A percentile compares a stretch with the other conserved stretches of the same genome.
phyloP scores from a whole-genome alignment of 768 basidiomycete species.

The Mycena epipterygia region DNA sequence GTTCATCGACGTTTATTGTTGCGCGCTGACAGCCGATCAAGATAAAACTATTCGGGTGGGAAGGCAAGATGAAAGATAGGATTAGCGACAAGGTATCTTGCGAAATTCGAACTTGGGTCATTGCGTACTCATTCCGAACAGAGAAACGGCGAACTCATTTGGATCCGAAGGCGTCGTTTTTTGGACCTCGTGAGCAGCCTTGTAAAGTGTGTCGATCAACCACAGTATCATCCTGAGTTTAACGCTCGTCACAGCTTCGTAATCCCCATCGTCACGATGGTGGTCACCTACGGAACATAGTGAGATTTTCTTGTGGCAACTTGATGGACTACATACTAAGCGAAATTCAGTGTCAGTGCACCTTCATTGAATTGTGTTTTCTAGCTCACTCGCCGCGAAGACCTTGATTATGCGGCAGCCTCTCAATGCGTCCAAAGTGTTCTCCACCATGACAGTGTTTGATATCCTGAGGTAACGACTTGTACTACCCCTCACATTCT shows the following conservation, averaged over 20 bases:
- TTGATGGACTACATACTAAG: conserved; percentile 42
- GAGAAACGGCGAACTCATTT: conserved; percentile 61
- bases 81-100: conserved; percentile 58
- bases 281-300: conserved; percentile 60
- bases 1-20: background rate
- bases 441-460: conserved; percentile 71
- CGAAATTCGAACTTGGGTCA: conserved; percentile 20
- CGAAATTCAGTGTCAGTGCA: conserved; percentile 47
- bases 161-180: conserved; percentile 56
- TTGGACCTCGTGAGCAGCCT: conserved; percentile 52
- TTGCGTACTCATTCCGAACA: conserved; percentile 42
- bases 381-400: conserved; percentile 31
- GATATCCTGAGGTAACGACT: conserved; percentile 61
- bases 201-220: conserved; percentile 45
- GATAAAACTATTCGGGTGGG: conserved; percentile 70
- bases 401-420: conserved; percentile 55
- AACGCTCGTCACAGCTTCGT: conserved; percentile 47
- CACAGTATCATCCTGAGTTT: conserved; percentile 36
- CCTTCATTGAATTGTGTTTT: no score
- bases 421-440: conserved; percentile 57
- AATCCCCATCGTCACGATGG: conserved; percentile 57
- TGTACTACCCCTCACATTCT: conserved; percentile 41
- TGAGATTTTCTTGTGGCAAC: background rate
- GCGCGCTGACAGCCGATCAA: conserved; percentile 7
- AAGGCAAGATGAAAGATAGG: conserved; percentile 67